These are phyloP conservation scores for Neobulgaria alba DNA, from an alignment of 2,329 filamentous ascomycete genomes.

Conservation along the genomic window DNA sequence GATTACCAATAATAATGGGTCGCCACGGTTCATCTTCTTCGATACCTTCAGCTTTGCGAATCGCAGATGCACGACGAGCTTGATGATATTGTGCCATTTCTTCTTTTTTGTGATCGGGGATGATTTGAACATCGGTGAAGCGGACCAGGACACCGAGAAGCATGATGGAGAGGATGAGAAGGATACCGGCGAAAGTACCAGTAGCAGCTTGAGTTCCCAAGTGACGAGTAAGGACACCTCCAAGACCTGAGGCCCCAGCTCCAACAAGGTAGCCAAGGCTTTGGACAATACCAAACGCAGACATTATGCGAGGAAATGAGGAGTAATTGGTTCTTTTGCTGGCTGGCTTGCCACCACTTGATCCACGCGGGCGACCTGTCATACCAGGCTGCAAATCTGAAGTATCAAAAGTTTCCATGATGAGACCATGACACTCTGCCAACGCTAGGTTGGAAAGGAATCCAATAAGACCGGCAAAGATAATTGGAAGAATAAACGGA, in stretches of 20 bases:
- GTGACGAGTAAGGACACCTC: conserved; percentile 56
- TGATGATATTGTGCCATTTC: conserved; percentile 46
- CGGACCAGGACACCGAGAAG: conserved; percentile 54
- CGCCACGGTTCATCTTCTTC: conserved; percentile 46
- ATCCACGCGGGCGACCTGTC: conserved; percentile 45
- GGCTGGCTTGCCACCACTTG: conserved; percentile 36
- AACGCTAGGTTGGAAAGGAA: conserved; percentile 67
- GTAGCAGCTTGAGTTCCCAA: conserved; percentile 61
- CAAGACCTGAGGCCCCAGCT: conserved; percentile 58
- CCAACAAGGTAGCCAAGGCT: conserved; percentile 61
- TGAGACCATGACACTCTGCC: conserved; percentile 65
- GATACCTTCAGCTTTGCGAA: conserved; percentile 29
- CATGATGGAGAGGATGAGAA: conserved; percentile 55
- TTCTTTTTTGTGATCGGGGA: conserved; percentile 49
- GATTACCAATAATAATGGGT: conserved; percentile 63
- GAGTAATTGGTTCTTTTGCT: conserved; percentile 60
- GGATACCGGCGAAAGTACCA: conserved; percentile 57
- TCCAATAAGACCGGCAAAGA: conserved; percentile 58
- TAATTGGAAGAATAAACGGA: conserved; percentile 53
- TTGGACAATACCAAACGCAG: conserved; percentile 64
- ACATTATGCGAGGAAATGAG: conserved; percentile 63
- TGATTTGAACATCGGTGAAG: conserved; percentile 59
- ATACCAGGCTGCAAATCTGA: conserved; percentile 68
- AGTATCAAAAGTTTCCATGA: conserved; percentile 79
- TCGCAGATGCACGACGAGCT: conserved; percentile 40